phyloP scores from a whole-genome alignment of 2,329 filamentous ascomycete genomes.

The Xylariaceae sp. region DNA sequence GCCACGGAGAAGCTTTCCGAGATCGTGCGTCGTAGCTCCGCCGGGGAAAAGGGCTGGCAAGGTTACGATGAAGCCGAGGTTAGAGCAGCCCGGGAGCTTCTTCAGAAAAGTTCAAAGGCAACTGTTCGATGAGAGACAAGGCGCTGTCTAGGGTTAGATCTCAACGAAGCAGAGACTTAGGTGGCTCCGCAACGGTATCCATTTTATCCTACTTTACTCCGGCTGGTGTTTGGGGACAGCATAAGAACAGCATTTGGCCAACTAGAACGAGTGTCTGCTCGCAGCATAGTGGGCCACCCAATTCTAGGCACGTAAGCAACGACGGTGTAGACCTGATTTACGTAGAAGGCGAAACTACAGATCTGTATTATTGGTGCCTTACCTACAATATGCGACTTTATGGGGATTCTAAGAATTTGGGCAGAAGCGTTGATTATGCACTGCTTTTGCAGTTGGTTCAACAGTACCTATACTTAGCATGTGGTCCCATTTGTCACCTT shows the following conservation, averaged over 20 bases:
- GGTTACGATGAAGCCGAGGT: conserved; percentile 75
- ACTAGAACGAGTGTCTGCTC: background rate
- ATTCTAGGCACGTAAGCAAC: background rate
- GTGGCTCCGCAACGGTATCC: conserved; percentile 8
- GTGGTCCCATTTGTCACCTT: conserved; percentile 43
- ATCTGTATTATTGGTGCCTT: conserved; percentile 36
- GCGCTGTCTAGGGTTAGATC: conserved; percentile 18
- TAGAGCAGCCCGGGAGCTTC: conserved; percentile 68
- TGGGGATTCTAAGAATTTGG: conserved; percentile 39
- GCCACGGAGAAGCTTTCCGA: conserved; percentile 77
- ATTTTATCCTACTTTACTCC: conserved; percentile 22
- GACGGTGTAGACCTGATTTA: conserved; percentile 14
- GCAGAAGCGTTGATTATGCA: conserved; percentile 32
- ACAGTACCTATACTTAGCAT: conserved; percentile 33
- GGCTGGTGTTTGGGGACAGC: conserved; percentile 16
- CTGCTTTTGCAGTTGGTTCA: conserved; percentile 21
- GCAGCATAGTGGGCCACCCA: no score
- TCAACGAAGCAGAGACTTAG: conserved; percentile 2
- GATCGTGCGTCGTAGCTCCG: conserved; percentile 67
- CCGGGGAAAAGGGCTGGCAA: conserved; percentile 67
- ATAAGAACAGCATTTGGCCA: conserved; percentile 7
- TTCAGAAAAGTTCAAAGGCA: conserved; percentile 55
- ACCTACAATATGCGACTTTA: conserved; percentile 21
- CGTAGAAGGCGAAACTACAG: conserved; percentile 22
- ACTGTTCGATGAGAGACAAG: conserved; percentile 46